Conservation (phyloP, 768 basidiomycete species). For the Daedaleopsis sinensis region DNA sequence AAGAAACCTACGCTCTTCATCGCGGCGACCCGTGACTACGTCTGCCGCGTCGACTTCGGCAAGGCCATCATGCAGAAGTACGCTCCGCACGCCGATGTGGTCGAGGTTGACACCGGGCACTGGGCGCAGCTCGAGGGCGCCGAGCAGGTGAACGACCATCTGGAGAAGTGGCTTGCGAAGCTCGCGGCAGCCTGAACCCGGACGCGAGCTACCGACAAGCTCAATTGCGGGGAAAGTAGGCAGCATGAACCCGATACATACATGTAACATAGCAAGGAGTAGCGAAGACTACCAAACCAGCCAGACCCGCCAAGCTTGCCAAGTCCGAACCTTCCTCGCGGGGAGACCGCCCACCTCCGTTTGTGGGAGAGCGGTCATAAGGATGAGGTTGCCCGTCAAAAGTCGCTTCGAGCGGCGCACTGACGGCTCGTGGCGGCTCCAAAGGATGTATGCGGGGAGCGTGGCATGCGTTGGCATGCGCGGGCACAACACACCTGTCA, state of each 20-base stretch:
- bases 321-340: slow-evolving; percentile 10
- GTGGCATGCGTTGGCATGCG: too few relatives aligned
- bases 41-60: slow-evolving; percentile 31
- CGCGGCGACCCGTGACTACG: slow-evolving; percentile 37
- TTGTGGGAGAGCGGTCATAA: slow-evolving; percentile 60
- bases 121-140: slow-evolving; percentile 40
- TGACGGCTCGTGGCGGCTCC: slow-evolving; percentile 85
- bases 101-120: slow-evolving; percentile 41
- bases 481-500: too few relatives aligned
- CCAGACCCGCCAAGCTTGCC: too few relatives aligned
- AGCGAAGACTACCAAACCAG: slow-evolving; percentile 1
- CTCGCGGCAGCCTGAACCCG: neutral
- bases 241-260: neutral
- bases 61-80: slow-evolving; percentile 28
- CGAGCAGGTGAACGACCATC: slow-evolving; percentile 35
- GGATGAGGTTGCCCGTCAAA: slow-evolving; percentile 85
- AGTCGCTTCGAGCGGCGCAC: slow-evolving; percentile 92
- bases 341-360: neutral
- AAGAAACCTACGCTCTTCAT: slow-evolving; percentile 41
- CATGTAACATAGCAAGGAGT: neutral
- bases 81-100: slow-evolving; percentile 30
- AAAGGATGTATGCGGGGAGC: too few relatives aligned
- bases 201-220: neutral
- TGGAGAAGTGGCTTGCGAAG: slow-evolving; percentile 35
- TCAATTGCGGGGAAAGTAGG: neutral